Evolutionary conservation across 768 basidiomycete species (phyloP), one percentile per base, ranked within the genome.

Genomic region (Suillus spraguei): DNA sequence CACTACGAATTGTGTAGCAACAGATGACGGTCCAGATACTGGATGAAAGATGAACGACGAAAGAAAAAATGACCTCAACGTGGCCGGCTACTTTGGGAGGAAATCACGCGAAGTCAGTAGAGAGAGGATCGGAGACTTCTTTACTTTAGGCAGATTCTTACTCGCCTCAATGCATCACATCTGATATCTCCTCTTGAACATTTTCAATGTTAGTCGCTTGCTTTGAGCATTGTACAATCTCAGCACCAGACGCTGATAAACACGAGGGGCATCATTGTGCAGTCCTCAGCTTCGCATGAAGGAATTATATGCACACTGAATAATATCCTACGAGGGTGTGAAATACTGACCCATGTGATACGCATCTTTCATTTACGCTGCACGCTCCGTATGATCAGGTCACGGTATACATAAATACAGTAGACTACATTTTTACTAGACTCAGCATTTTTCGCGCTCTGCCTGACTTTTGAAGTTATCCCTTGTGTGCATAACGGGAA

Each of bases 231-330:
- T 78, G 61, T 83, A 74, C 11, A 87, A 71, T 71, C 74, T 82
- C 59, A 91, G 76, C 22, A 81, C 85, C 2, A 79, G 78, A 60
- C 89, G 79, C 74, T 73, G n/a, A 82, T 83, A 67, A 90, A 90
- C 63, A 85, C 82, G 64, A 83, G 81, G 13, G 90, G 90, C 49
- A 74, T 76, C 65, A 80, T 72, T 67, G 35, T 73, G 65, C 62
- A 71, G 58, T 66, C 63, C 24, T 63, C 42, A 14, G 32, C 49
- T 8, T 52, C 20, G 28, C 49, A 53, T 33, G 20, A 35, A 35
- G 11, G 33, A 35, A n/a, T 20, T 1, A 50, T 50, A 10, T 28
- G 16, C 24, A 28, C 17, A 32, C 28, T 33, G 13, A 47, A 53
- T 53, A 1, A 33, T n/a, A n/a, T 53, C 32, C 20, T 35, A 6